These are phyloP conservation scores for Heracleum sosnowskyi DNA, from an alignment of 129 eudicot genomes.

Conservation along the genomic window DNA sequence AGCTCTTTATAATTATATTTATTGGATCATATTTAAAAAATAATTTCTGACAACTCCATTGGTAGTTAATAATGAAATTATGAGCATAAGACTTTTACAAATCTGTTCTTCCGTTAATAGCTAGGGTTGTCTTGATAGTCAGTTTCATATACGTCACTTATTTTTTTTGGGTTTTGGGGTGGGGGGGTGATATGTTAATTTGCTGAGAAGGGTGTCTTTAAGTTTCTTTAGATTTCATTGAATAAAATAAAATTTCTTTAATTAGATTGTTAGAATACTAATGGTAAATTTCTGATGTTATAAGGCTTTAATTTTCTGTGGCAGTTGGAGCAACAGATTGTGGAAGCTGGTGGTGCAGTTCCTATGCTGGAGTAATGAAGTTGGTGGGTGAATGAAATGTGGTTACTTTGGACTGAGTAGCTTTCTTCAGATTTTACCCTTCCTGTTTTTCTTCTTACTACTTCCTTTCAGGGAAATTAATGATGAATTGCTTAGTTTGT, in stretches of 20 bases:
- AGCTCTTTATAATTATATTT: neutral
- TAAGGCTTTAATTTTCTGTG: neutral
- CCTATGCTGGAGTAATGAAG: slow-evolving; percentile 31
- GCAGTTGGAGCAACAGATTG: slow-evolving; percentile 76
- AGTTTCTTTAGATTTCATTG: too few relatives aligned
- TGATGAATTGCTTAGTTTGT: slow-evolving; percentile 3
- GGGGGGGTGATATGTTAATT: too few relatives aligned
- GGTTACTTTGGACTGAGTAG: neutral
- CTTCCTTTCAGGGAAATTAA: neutral
- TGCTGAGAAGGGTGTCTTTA: neutral
- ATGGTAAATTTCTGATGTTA: too few relatives aligned
- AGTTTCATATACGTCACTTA: too few relatives aligned
- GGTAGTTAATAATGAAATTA: neutral
- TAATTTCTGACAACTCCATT: neutral
- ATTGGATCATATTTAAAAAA: neutral
- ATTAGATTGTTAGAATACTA: too few relatives aligned
- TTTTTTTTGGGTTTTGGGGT: too few relatives aligned
- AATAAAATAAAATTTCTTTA: too few relatives aligned
- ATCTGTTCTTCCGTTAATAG: neutral
- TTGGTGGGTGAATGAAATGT: neutral
- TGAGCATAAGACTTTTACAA: neutral
- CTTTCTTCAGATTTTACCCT: neutral
- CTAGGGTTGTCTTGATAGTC: neutral
- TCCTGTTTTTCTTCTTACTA: neutral
- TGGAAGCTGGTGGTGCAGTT: slow-evolving; percentile 70